phyloP scores from a whole-genome alignment of 108 stramenopile genomes.

The Pseudonitzschia delicatissima region DNA sequence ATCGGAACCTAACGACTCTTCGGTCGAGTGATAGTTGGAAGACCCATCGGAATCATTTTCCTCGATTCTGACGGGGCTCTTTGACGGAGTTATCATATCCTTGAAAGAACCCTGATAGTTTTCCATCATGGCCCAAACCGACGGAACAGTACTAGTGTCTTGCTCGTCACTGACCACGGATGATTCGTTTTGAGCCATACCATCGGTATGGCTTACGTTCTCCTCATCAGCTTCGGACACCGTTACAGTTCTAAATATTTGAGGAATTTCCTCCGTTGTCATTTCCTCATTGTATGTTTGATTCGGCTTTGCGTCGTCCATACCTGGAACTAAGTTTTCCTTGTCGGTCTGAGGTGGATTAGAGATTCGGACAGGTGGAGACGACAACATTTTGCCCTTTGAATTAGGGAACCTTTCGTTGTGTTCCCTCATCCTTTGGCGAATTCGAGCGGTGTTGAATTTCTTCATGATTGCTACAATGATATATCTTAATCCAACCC shows the following conservation, averaged over 20 bases:
- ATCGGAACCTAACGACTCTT: not conserved
- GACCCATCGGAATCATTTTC: conserved; percentile 2
- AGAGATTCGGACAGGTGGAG: not conserved
- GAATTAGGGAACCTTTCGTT: conserved; percentile 7
- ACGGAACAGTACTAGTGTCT: conserved; percentile 9
- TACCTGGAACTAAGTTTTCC: not conserved
- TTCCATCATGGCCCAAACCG: conserved; percentile 41
- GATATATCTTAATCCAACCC: too few species aligned
- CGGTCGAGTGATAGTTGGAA: not conserved
- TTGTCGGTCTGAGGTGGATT: not conserved
- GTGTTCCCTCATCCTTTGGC: conserved; percentile 27
- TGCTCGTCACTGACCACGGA: not conserved
- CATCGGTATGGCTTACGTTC: not conserved
- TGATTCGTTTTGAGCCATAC: conserved; percentile 1
- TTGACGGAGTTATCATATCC: not conserved
- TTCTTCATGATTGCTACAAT: conserved; percentile 1
- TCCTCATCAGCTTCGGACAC: conserved; percentile 34
- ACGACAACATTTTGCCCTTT: conserved; percentile 9
- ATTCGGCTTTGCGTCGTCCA: not conserved
- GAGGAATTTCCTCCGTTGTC: conserved; percentile 7
- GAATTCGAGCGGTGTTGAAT: conserved; percentile 33
- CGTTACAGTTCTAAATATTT: conserved; percentile 21
- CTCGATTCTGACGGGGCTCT: not conserved
- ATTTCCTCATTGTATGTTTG: not conserved
- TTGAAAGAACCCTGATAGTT: conserved; percentile 17